Evolutionary conservation across 257 asterid genomes (phyloP).

Genomic region (Solanum chiquidenum): DNA sequence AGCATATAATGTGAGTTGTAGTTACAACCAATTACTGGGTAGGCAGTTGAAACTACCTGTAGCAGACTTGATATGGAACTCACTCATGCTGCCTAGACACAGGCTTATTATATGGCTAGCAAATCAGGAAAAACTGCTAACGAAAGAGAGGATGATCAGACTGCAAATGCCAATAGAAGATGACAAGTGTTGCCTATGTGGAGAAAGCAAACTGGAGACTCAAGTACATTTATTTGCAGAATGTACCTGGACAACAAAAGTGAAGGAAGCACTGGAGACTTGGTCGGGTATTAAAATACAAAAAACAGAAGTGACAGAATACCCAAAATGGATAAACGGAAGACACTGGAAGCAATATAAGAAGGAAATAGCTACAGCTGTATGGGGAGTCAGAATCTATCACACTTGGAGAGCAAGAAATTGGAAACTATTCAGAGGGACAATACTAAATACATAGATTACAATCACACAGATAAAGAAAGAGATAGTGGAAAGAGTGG

Average conservation of each 20-base stretch:
- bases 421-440: too few relatives aligned
- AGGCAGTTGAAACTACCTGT: background rate
- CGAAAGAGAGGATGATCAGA: background rate
- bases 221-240: background rate
- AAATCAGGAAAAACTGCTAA: background rate
- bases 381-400: background rate
- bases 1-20: background rate
- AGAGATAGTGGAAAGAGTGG: too few relatives aligned
- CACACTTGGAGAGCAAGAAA: background rate
- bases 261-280: background rate
- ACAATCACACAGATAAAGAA: too few relatives aligned
- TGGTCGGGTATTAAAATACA: background rate
- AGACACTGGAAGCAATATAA: background rate
- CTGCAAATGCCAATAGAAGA: background rate
- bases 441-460: too few relatives aligned
- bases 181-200: background rate
- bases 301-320: background rate
- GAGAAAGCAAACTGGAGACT: background rate
- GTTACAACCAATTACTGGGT: background rate
- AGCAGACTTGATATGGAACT: background rate
- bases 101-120: background rate
- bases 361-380: background rate
- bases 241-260: background rate
- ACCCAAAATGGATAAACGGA: background rate
- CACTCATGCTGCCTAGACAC: background rate